These are phyloP conservation scores for Globisporangium cederbergense DNA, from an alignment of 352 stramenopile species.

Conservation along the genomic window DNA sequence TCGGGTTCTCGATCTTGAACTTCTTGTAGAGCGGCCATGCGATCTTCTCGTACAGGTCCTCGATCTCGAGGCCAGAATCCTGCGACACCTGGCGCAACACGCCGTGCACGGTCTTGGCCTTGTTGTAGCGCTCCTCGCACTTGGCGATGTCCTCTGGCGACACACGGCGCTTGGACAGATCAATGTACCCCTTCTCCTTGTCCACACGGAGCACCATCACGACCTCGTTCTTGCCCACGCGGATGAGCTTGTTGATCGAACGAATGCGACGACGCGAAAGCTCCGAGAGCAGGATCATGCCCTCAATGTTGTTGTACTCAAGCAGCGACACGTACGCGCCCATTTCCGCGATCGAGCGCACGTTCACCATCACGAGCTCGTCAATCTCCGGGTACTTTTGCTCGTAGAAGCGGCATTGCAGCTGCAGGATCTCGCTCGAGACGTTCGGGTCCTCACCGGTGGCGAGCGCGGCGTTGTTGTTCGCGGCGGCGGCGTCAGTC, in stretches of 20 bases:
- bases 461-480: slow-evolving; percentile 18
- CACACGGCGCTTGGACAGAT: slow-evolving; percentile 99
- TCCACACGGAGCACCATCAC: slow-evolving; percentile 99
- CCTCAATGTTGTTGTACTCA: slow-evolving; percentile 99
- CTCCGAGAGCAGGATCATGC: slow-evolving; percentile 99
- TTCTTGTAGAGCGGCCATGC: slow-evolving; percentile 99
- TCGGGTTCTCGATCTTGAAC: slow-evolving; percentile 83
- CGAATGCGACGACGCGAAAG: slow-evolving; percentile 98
- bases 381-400: slow-evolving; percentile 96
- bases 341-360: slow-evolving; percentile 99
- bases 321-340: slow-evolving; percentile 99
- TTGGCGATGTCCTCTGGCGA: slow-evolving; percentile 98
- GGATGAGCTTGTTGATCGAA: slow-evolving; percentile 99
- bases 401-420: slow-evolving; percentile 91
- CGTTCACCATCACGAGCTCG: slow-evolving; percentile 95
- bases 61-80: slow-evolving; percentile 69
- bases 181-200: slow-evolving; percentile 99
- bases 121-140: slow-evolving; percentile 99
- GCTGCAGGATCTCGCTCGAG: slow-evolving; percentile 67
- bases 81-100: slow-evolving; percentile 86
- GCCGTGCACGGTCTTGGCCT: slow-evolving; percentile 99
- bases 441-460: slow-evolving; percentile 40
- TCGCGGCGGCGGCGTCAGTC: slow-evolving; percentile 3
- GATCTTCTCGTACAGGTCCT: slow-evolving; percentile 88
- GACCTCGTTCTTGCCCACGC: slow-evolving; percentile 99